Evolutionary conservation across 2,329 filamentous ascomycete genomes (phyloP), one percentile per base, ranked within the genome.

Genomic region (Trichoderma guizhouense): DNA sequence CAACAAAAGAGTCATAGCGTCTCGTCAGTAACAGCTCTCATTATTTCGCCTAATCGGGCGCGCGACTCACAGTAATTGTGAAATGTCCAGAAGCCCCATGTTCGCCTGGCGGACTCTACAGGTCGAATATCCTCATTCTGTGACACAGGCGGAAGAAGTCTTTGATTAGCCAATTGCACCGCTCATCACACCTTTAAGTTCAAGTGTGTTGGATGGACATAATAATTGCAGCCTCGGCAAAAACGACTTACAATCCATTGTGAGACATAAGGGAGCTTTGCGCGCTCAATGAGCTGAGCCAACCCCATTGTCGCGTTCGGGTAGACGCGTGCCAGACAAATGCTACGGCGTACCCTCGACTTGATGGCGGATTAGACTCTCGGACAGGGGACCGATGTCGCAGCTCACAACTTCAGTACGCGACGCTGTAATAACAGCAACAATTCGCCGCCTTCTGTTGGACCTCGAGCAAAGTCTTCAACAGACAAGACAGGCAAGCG

Each of bases 61-160:
- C 15, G 47, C 34, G 21, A 60, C 78, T 32, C 74, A 84, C 84
- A 85, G 66, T 80, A 84, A 74, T 84, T 84, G 74, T 84, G 81
- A 58, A 82, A 86, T 4, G 82, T 81, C 72, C 81, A 76, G 30
- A 80, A 81, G 5, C 77, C 80, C 84, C 83, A 86, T 6, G 82
- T 85, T 18, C 83, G 79, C 57, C 83, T 78, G 57, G 75, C 80
- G 1, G 79, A 76, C 72, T 84, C 83, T 32, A 85, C 82, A 11
- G 85, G 86, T 3, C 84, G 83, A 71, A 87, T 84, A 74, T 87
- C 85, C 73, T 87, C 81, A 75, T 87, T 87, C 81, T 83, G 53
- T 18, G 24, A 15, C 51, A 21, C 39, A n/a, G 39, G 7, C 21
- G 15, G 61, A 18, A 57, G 14, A 43, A n/a, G 30, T 28, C 15